phyloP scores from a whole-genome alignment of 75 land plant species.

The Pinus tabuliformis region DNA sequence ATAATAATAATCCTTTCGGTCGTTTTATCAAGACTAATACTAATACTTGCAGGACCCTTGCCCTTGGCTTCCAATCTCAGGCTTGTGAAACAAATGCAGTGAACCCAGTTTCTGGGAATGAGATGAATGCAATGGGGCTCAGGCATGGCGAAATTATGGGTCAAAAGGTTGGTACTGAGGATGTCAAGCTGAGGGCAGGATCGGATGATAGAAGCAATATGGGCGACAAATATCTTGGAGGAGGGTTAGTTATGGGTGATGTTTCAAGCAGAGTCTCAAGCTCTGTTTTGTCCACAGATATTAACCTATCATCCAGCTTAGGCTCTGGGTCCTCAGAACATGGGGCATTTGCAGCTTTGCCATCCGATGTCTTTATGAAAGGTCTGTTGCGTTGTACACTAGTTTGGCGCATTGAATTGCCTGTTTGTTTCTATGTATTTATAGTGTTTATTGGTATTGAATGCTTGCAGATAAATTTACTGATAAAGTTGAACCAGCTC shows the following conservation, averaged over 20 bases:
- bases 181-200: not conserved
- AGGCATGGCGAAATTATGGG: not conserved
- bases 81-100: not conserved
- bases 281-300: not conserved
- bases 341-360: conserved; percentile 9
- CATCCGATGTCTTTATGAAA: conserved; percentile 1
- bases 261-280: conserved; percentile 10
- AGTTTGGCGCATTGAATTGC: not conserved
- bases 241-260: conserved; percentile 1
- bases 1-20: not conserved
- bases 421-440: conserved; percentile 3
- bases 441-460: not conserved
- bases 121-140: not conserved
- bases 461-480: conserved; percentile 57
- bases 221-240: conserved; percentile 5
- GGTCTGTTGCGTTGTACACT: not conserved
- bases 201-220: not conserved
- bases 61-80: not conserved
- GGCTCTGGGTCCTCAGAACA: not conserved
- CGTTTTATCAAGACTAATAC: not conserved
- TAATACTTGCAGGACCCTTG: conserved; percentile 1
- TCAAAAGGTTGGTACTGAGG: not conserved
- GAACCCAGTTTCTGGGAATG: not conserved
- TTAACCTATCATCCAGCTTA: conserved; percentile 3
- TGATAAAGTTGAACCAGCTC: conserved; percentile 35